Base-by-base conservation (phyloP, 2,329 filamentous ascomycete species). In the Phaeosphaeriaceae sp. region DNA sequence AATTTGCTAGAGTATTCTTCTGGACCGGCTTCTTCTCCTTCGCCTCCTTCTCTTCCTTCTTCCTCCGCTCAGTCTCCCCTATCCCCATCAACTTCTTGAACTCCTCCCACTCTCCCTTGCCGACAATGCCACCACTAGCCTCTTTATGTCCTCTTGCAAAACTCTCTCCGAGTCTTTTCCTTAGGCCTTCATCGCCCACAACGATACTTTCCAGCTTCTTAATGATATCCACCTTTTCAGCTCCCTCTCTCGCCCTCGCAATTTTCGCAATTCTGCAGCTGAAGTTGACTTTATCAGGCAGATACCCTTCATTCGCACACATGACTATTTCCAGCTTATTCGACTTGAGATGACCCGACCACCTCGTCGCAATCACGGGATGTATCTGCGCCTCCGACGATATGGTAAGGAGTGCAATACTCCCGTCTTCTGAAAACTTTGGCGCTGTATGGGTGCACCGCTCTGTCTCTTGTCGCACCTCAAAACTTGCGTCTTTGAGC, bases 81-180 rank as follows among this genome's bases (percentile, higher is more conserved):
- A 90, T 77, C 52, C 84, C 83, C 77, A 91, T 80, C 15, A 87
- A 69, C 4, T 76, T 76, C 80, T 89, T 86, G 15, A 91, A 74
- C 69, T 90, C 88, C 60, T 90, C 88, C 71, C 91, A 91, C 58
- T 89, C 87, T 1, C 80, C 82, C 11, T 76, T 81, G 0, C 82
- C 81, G 0, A 91, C 85, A 48, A 89, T 87, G 0, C 89, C 89
- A 1, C 89, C 89, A 49, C 86, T 89, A 0, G 88, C 89, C 68
- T 90, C 88, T 59, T 88, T 89, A 62, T 91, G 89, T 0, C 89
- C 89, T 53, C 85, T 81, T 0, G 88, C 89, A 68, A 91, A 91
- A 24, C 83, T 87, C 49, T 88, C 84, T 0, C 89, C 88, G 11
- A 90, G 68, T 15, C 87, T 75, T 54, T 84, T 79, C 3, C 79